Evolutionary conservation across 176 grass and related monocot genomes (phyloP), one percentile per base, ranked within the genome.

Genomic region (Aegilops longissima): DNA sequence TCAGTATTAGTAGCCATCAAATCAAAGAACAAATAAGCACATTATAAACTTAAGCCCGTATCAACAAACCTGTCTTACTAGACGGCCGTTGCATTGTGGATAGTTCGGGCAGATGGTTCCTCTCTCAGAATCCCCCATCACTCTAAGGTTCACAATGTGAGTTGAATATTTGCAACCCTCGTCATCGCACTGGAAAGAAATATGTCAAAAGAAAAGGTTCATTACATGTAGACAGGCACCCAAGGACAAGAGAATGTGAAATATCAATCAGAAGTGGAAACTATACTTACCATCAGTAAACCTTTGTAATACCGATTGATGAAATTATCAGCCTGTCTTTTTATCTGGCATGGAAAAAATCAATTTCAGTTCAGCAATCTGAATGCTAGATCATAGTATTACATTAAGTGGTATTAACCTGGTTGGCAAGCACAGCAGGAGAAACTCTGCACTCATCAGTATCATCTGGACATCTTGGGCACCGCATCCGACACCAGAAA

Each of bases 321-420:
- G 78, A 97, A 97, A 92, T 81, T 92, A 81, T 99, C 97, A 87
- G 89, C 94, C 78, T 94, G 97, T 61, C 97, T 94, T 91, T 99
- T 99, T 61, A 97, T 90, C 94, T 99, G 82, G 82, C 49, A 77
- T 85, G 35, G 25, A 30, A 52, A 81, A 80, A 81, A n/a, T 70
- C 47, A 40, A 74, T 64, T 72, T 77, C 35, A 86, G 44, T 74
- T 71, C 23, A 82, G 63, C 59, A 66, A 65, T 73, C 66, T 24
- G 33, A 64, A 83, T 87, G 59, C 44, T 66, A 36, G 5, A 62
- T 42, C 39, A 30, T 49, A 4, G 10, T 47, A 70, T 58, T 51
- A 73, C 44, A 34, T 70, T 38, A 52, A 80, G 25, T 30, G 30
- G 17, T 64, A 73, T 56, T 76, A 63, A 99, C 97, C 97, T 99